These are phyloP conservation scores for Botrytis squamosa DNA, from an alignment of 2,329 filamentous ascomycete species.

Conservation along the genomic window DNA sequence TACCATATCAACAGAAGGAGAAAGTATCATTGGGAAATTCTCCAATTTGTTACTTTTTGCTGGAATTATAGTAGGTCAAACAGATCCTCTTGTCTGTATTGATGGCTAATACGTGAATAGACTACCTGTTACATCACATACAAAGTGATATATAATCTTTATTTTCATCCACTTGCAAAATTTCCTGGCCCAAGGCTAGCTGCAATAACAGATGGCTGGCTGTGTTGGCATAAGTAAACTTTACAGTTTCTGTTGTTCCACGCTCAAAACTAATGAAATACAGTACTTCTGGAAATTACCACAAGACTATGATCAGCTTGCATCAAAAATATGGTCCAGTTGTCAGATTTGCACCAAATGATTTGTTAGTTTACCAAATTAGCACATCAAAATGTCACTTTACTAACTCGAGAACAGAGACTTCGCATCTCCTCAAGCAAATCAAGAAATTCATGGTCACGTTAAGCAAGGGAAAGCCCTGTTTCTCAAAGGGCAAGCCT, in stretches of 20 bases:
- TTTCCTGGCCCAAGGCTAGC: conserved; percentile 21
- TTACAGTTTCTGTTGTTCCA: neutral
- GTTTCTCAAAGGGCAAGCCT: conserved; percentile 15
- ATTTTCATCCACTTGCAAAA: conserved; percentile 18
- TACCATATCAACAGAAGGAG: neutral
- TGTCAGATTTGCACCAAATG: conserved; percentile 8
- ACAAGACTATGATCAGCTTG: conserved; percentile 4
- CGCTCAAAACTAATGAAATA: neutral
- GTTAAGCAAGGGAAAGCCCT: conserved; percentile 1
- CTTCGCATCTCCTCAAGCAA: conserved; percentile 12
- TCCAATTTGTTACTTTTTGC: neutral
- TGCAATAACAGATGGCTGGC: conserved; percentile 12
- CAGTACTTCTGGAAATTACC: conserved; percentile 1
- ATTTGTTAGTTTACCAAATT: neutral
- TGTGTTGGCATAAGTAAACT: conserved; percentile 7
- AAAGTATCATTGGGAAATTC: neutral
- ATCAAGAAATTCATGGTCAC: conserved; percentile 21
- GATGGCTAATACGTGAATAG: neutral
- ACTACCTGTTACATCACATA: neutral
- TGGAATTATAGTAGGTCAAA: conserved; percentile 10
- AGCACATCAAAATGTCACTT: neutral
- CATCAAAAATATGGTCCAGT: conserved; percentile 14
- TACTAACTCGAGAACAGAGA: conserved; percentile 4
- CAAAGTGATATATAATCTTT: conserved; percentile 16
- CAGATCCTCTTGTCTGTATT: neutral